These are phyloP conservation scores for Saprolegnia parasitica DNA, from an alignment of 352 stramenopile species.

Conservation along the genomic window DNA sequence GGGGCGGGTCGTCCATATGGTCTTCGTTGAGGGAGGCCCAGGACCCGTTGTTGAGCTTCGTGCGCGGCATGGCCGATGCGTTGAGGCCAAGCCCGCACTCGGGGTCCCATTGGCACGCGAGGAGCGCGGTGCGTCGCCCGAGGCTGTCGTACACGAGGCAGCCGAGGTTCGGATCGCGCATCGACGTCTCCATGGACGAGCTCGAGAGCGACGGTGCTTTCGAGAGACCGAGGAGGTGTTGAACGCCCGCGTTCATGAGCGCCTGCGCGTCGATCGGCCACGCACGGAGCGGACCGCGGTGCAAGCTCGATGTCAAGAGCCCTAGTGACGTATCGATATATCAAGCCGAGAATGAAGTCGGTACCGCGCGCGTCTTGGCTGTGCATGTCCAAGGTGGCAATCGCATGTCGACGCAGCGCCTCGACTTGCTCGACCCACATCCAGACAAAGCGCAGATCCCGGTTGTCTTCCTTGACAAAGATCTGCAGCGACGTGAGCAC, in stretches of 20 bases:
- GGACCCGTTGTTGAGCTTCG: conserved; percentile 35
- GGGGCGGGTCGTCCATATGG: conserved; percentile 28
- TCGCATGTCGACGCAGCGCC: conserved; percentile 41
- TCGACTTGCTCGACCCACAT: conserved; percentile 84
- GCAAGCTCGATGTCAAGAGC: conserved; percentile 30
- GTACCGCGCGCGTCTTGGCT: conserved; percentile 44
- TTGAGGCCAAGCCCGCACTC: conserved; percentile 49
- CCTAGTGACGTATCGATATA: conserved; percentile 5
- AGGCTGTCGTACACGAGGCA: conserved; percentile 73
- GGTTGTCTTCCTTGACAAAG: conserved; percentile 44
- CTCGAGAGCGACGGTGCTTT: conserved; percentile 1
- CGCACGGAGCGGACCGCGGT: conserved; percentile 46
- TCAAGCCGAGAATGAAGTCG: not conserved
- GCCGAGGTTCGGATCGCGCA: conserved; percentile 49
- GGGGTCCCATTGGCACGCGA: conserved; percentile 82
- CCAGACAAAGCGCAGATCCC: conserved; percentile 63
- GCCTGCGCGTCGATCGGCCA: conserved; percentile 69
- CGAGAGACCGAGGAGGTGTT: conserved; percentile 47
- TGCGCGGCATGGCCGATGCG: conserved; percentile 29
- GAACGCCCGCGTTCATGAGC: conserved; percentile 57
- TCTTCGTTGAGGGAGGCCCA: conserved; percentile 66
- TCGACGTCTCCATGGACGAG: conserved; percentile 17
- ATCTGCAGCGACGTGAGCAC: conserved; percentile 73
- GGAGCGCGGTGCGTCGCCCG: conserved; percentile 54
- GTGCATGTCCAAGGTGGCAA: conserved; percentile 20